These are phyloP conservation scores for Lasiodiplodia citricola DNA, from an alignment of 2,329 filamentous ascomycete species.

Conservation along the genomic window DNA sequence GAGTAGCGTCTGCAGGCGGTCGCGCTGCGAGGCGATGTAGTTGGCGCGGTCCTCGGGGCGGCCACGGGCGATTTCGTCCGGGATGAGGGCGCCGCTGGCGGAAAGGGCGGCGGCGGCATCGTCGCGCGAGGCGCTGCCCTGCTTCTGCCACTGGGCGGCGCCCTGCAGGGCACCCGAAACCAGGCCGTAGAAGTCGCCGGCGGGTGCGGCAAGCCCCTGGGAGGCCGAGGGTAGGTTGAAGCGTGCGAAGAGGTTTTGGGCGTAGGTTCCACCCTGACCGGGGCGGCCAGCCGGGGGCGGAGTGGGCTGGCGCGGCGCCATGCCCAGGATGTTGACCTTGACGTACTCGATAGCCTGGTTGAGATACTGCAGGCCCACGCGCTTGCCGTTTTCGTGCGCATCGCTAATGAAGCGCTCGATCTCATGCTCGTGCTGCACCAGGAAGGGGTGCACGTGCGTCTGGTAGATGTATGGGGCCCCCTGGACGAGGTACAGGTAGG, in stretches of 20 bases:
- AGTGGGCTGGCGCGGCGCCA: slow-evolving; percentile 65
- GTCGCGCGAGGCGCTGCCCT: slow-evolving; percentile 42
- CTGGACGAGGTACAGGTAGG: slow-evolving; percentile 93
- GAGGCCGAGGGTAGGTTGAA: slow-evolving; percentile 79
- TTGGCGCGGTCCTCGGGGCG: slow-evolving; percentile 66
- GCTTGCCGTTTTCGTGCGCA: slow-evolving; percentile 77
- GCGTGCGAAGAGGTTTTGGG: slow-evolving; percentile 79
- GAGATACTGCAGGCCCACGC: slow-evolving; percentile 70
- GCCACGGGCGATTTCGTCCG: slow-evolving; percentile 67
- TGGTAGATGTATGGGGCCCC: slow-evolving; percentile 87
- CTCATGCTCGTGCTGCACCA: slow-evolving; percentile 81
- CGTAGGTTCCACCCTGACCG: slow-evolving; percentile 63
- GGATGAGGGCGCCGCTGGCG: slow-evolving; percentile 69
- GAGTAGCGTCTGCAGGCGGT: slow-evolving; percentile 75
- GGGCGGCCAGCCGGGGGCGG: slow-evolving; percentile 47
- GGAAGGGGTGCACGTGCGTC: slow-evolving; percentile 83
- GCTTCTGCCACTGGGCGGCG: slow-evolving; percentile 54
- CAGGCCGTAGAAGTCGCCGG: slow-evolving; percentile 75
- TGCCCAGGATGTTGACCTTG: slow-evolving; percentile 78
- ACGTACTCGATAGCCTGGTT: slow-evolving; percentile 59
- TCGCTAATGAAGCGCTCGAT: slow-evolving; percentile 91
- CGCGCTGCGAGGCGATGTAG: slow-evolving; percentile 80
- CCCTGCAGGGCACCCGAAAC: slow-evolving; percentile 76
- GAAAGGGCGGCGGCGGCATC: slow-evolving; percentile 58
- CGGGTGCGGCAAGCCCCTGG: slow-evolving; percentile 47